These are phyloP conservation scores for Kitagawia praeruptora DNA, from an alignment of 129 eudicot species.

Conservation along the genomic window DNA sequence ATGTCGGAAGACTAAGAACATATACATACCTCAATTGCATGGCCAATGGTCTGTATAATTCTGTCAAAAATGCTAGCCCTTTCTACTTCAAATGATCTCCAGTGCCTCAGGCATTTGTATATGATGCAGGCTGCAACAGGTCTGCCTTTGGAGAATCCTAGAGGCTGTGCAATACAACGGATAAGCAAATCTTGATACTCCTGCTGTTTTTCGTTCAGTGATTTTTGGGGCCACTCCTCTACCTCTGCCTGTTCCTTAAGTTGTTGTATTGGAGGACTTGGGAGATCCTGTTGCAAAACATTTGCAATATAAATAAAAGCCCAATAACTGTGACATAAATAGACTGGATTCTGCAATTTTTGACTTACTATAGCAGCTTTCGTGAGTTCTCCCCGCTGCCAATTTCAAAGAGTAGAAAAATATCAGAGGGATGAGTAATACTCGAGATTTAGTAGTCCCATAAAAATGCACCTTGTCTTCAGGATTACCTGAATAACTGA, in stretches of 20 bases:
- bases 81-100: constrained; percentile 93
- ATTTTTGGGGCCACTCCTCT: constrained; percentile 75
- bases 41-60: constrained; percentile 84
- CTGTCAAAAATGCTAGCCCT: constrained; percentile 83
- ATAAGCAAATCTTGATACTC: constrained; percentile 88
- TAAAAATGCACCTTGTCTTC: constrained; percentile 1
- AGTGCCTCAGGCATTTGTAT: constrained; percentile 82
- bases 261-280: constrained; percentile 49
- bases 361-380: constrained; percentile 43
- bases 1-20: neutral
- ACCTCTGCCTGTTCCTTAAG: constrained; percentile 38
- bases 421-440: constrained; percentile 13
- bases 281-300: constrained; percentile 49
- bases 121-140: constrained; percentile 94
- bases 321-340: neutral
- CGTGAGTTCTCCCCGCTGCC: constrained; percentile 69
- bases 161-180: constrained; percentile 75
- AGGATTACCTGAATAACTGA: constrained; percentile 64
- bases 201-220: constrained; percentile 81
- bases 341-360: neutral
- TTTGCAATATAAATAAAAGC: constrained; percentile 11
- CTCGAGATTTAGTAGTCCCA: constrained; percentile 14
- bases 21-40: constrained; percentile 71
- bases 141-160: constrained; percentile 81
- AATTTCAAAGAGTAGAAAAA: constrained; percentile 18